Percentiles rank a stretch among this genome's conserved stretches.
Evolutionary conservation across 345 rosid genomes (phyloP).

Genomic region (Bruguiera sexangula): DNA sequence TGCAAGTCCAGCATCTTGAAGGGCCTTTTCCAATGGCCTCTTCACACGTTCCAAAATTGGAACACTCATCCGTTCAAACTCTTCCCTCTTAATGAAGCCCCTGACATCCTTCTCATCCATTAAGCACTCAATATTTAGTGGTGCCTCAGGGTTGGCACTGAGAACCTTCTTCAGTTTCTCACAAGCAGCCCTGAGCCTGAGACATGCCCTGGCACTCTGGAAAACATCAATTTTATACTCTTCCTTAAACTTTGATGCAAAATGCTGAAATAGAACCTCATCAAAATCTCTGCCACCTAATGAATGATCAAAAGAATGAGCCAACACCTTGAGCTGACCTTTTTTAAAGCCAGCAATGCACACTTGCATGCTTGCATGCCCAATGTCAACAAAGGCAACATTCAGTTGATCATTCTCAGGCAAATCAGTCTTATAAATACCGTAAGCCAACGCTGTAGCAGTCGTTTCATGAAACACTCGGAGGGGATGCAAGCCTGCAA

Average conservation of each 20-base stretch:
- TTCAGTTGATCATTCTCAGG: constrained; percentile 79
- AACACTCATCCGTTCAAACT: constrained; percentile 72
- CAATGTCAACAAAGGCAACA: constrained; percentile 89
- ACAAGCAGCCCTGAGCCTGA: constrained; percentile 77
- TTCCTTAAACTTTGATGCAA: constrained; percentile 74
- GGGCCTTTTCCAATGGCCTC: constrained; percentile 84
- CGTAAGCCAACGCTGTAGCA: constrained; percentile 95
- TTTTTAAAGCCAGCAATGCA: constrained; percentile 92
- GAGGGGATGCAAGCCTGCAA: constrained; percentile 89
- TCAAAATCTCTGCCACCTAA: constrained; percentile 96
- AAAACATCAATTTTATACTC: constrained; percentile 86
- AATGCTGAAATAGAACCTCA: constrained; percentile 73
- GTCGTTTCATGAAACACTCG: constrained; percentile 86
- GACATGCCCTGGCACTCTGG: constrained; percentile 84
- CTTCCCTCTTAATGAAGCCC: constrained; percentile 85
- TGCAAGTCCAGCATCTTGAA: constrained; percentile 70
- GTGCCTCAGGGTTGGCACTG: constrained; percentile 92
- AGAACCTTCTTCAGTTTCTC: constrained; percentile 94
- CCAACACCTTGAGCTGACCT: constrained; percentile 75
- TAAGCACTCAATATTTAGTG: constrained; percentile 83
- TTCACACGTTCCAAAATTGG: constrained; percentile 85
- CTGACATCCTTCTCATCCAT: constrained; percentile 98
- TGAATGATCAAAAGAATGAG: constrained; percentile 74
- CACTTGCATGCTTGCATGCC: constrained; percentile 93
- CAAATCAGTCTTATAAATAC: constrained; percentile 91